Base-by-base conservation (phyloP, 805 yeast genomes). In the Yamadazyma olivae region DNA sequence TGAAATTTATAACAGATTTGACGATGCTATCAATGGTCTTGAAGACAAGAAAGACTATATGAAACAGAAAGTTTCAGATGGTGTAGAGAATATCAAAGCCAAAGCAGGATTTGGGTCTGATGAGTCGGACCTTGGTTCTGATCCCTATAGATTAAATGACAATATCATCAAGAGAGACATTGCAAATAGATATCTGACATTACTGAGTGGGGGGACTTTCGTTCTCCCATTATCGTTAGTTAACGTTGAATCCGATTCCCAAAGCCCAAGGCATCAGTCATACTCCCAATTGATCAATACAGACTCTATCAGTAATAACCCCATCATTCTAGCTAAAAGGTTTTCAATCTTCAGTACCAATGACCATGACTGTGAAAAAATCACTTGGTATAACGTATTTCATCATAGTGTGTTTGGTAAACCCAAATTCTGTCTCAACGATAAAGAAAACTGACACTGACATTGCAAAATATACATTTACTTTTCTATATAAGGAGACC, bases 371-470 rank as follows among this genome's bases (percentile, higher is more conserved):
- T 75, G 80, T 53, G 71, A 64, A 18, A 67, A 67, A 3, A 64
- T 75, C 8, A 74, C 78, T 0, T 75, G 80, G 80, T 66, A 51
- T 43, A 74, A 68, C 38, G 65, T 74, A 0, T 69, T 76, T 41
- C 76, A 66, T 42, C 71, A 71, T 38, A 64, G 75, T 34, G 56
- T 75, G 6, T 74, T 74, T 48, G 79, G 79, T 0, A 67, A 63
- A 32, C 72, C 71, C 8, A 56, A 60, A 19, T 60, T 64, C 39
- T 64, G 70, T 37, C 45, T 48, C 8, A 14, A 14, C 16, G 15
- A 31, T 36, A 16, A 35, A n/a, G n/a, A n/a, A n/a, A n/a, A n/a
- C n/a, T n/a, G n/a, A n/a, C n/a, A n/a, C n/a, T n/a, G 33, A 13
- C 9, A 20, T 6, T 20, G 6, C 9, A 20, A 20, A 7, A 20